Evolutionary conservation across 2,329 filamentous ascomycete genomes (phyloP), one percentile per base, ranked within the genome.

Genomic region (Trichoderma sp.): DNA sequence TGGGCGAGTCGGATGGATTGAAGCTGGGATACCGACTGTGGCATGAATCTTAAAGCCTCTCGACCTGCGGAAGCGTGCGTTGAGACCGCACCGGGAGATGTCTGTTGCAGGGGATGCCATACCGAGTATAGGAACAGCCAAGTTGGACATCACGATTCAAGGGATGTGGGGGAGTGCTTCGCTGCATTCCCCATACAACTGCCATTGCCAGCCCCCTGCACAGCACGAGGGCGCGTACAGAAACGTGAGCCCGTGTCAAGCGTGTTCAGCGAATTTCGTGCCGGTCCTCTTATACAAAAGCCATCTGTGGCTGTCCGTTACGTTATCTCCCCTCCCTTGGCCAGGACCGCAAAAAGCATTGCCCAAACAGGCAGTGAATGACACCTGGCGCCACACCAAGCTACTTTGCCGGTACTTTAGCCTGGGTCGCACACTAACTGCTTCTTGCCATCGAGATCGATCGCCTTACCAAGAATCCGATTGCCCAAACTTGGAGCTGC

Each of bases 361-460:
- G 18, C 56, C 56, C 4, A 8, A 59, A 51, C 2, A 32, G 61
- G 61, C 61, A 65, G 28, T 46, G 51, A 65, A 34, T 51, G 16
- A 34, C 43, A 21, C 13, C 21, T 21, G 39, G 43, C 37, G 59
- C 59, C 26, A 51, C 28, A n/a, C 24, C 7, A 24, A 43, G 39
- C 28, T 61, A 61, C 59, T 18, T 51, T 13, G 26, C 14, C 16
- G 43, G 56, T 74, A 76, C 75, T 70, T 73, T 68, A 64, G 24
- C 68, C 61, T 71, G 59, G 49, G 63, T 54, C 69, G 58, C 64
- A 67, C 73, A 71, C 73, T 75, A 76, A 73, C 73, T 70, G 46
- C 69, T 63, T 65, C 65, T 72, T 43, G 59, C 46, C 74, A 76
- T 76, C 75, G 74, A 76, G 75, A 76, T 76, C 75, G 75, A 76